Evolutionary conservation across 2,329 filamentous ascomycete genomes (phyloP), one percentile per base, ranked within the genome.

Genomic region (Ophiostoma populinum): DNA sequence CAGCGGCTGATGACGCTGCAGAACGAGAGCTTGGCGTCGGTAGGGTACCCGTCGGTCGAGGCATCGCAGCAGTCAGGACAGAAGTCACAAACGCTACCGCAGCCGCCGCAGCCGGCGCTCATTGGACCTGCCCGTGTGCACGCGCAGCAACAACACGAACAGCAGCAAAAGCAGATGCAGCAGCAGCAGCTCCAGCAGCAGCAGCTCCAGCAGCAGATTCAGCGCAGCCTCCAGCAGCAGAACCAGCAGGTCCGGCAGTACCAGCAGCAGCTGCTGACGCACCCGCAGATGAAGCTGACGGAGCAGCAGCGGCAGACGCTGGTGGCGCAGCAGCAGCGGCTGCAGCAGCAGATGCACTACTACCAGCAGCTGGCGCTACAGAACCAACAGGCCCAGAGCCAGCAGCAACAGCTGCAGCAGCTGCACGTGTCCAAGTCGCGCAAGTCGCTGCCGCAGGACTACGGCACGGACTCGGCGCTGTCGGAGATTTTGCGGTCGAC

Each of bases 401-500:
- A 34, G 24, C 24, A 24, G 2, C 28, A 35, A 13, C 37, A 39
- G n/a, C 31, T 25, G 15, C 5, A 17, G 3, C 25, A 27, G 3
- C 21, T 20, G n/a, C 30, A 17, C 4, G 9, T 25, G 5, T n/a
- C 22, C 20, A 24, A 17, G 28, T 26, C 27, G 7, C 32, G 32
- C 22, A 32, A 33, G 10, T 32, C 35, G 4, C 20, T 39, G 10
- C 34, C 39, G 4, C 35, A 34, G 13, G 37, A 32, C n/a, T 22
- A 34, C 7, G 11, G 32, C 2, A 56, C 63, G 0, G 66, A 70
- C 42, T 55, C 58, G 9, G 64, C 64, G 1, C 47, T 72, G 18
- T 54, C 58, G 1, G 54, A 62, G 40, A 71, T 72, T 19, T 51
- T 72, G 21, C 56, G 55, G 28, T 63, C 57, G 22, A 72, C 67